Base-by-base conservation (phyloP, 78 protist species). In the Dictyostelium capitatum region DNA sequence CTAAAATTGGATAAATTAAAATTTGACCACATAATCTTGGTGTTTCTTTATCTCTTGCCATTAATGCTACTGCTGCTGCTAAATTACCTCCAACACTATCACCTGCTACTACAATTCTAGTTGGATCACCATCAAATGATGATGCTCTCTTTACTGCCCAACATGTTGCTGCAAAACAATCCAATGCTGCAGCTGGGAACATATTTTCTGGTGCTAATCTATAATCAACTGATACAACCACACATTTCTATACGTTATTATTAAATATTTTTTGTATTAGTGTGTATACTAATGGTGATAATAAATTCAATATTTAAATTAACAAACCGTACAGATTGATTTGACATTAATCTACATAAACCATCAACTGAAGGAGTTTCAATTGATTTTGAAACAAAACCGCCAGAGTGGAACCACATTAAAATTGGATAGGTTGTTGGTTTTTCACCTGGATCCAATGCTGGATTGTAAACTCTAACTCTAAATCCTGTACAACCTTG, bases 391-490 rank as follows among this genome's bases (percentile, higher is more conserved):
- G 83, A 65, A 9, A 72, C 82, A 75, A 85, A 85, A 59, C 92
- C 92, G 41, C 92, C 92, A 74, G 92, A 73, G 25, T 85, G 92
- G 83, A 85, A 85, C 92, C 92, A 85, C 92, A 85, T 85, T 67
- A 85, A 43, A 48, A 85, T 85, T 14, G 92, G 92, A 65, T 54
- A 85, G 14, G 59, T 74, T 11, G 74, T 41, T 30, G 48, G 62
- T 62, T 59, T 85, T 59, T 85, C 83, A 57, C 83, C 83, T 43
- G 83, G 83, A 15, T 85, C 92, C 41, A 85, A 46, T 41, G 92
- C 80, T 75, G 92, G 92, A 59, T 75, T 85, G 32, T 85, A 85
- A 51, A 85, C 64, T 48, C 92, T 73, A 62, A 85, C 92, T 85
- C 80, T 85, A 30, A 85, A 85, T 6, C 92, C 92, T 57, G 72